Evolutionary conservation across 2,329 filamentous ascomycete species (phyloP), one percentile per base, ranked within the genome.

Genomic region (Tolypocladium endophyticum): DNA sequence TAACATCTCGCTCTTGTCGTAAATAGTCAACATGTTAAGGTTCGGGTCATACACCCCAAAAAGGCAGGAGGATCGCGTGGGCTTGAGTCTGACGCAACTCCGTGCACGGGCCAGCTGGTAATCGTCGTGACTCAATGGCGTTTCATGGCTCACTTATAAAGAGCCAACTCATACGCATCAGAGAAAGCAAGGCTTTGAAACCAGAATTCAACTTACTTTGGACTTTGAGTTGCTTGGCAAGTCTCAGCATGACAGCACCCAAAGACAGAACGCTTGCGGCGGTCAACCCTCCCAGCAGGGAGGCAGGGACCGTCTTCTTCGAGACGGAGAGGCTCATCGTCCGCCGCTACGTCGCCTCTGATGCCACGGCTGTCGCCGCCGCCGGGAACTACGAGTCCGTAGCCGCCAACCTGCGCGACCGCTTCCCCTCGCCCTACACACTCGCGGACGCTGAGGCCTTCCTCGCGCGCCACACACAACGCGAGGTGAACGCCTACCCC

Each of bases 401-500:
- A 4, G 64, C 69, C 1, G 61, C 59, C 14, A 72, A 69, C 64
- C 72, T 83, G 72, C 74, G 75, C 60, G 69, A 79, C 64, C 62
- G 68, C 47, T 82, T 81, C 60, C 77, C 79, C 3, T 65, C 63
- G 12, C 80, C 80, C 0, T 82, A 81, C 68, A 76, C 71, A 0
- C 63, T 74, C 11, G 68, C 70, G 9, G 67, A 74, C 56, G 76
- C 77, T 2, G 63, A 74, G 25, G 47, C 18, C n/a, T 79, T 73
- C 66, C 71, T 80, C 62, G 16, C 28, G 43, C 45, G 43, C 58
- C 62, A 43, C 55, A 58, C 45, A 14, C 59, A 61, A 20, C 57
- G 57, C 41, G 60, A 67, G 57, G 61, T 61, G 59, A 61, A 62
- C 57, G 60, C 63, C n/a, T 69, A 66, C 55, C 66, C 65, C 18